Percentiles rank a stretch among this genome's conserved stretches.
Conservation (phyloP, 192 early-diverging fungal species). For the Chytriomyces confervae region DNA sequence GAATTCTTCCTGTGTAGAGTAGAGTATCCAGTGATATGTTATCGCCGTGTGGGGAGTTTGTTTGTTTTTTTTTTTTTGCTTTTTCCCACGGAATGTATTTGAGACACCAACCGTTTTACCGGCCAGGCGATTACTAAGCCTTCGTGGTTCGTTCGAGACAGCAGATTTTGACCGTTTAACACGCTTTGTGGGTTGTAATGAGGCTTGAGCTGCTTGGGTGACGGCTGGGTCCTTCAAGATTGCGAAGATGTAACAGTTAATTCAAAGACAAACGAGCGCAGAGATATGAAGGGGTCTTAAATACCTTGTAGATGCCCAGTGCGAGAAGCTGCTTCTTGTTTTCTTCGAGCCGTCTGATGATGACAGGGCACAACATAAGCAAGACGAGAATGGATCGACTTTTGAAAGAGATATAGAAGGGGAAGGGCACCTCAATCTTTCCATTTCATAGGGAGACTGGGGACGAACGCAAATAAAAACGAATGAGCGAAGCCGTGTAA, state of each 20-base stretch:
- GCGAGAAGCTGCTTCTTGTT: constrained; percentile 17
- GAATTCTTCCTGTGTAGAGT: constrained; percentile 8
- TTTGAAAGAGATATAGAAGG: too few species aligned
- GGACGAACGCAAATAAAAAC: too few species aligned
- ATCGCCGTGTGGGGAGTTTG: too few species aligned
- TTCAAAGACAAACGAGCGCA: not conserved
- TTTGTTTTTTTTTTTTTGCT: too few species aligned
- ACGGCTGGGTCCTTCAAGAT: not conserved
- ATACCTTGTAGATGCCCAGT: constrained; percentile 8
- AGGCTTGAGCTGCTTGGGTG: not conserved
- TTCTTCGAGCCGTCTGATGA: not conserved
- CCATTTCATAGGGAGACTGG: too few species aligned
- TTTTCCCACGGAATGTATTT: not conserved
- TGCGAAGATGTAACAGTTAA: not conserved
- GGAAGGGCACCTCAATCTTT: too few species aligned
- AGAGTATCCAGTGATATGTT: too few species aligned
- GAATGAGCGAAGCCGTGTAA: too few species aligned
- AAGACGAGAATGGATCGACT: too few species aligned
- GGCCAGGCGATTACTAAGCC: not conserved
- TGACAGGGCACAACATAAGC: too few species aligned
- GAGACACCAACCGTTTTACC: not conserved
- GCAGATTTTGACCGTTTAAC: not conserved
- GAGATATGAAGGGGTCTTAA: not conserved
- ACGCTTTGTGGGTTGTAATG: too few species aligned
- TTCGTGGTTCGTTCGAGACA: not conserved